phyloP scores from a whole-genome alignment of 2,329 filamentous ascomycete species.

The Apiospora malaysiana region DNA sequence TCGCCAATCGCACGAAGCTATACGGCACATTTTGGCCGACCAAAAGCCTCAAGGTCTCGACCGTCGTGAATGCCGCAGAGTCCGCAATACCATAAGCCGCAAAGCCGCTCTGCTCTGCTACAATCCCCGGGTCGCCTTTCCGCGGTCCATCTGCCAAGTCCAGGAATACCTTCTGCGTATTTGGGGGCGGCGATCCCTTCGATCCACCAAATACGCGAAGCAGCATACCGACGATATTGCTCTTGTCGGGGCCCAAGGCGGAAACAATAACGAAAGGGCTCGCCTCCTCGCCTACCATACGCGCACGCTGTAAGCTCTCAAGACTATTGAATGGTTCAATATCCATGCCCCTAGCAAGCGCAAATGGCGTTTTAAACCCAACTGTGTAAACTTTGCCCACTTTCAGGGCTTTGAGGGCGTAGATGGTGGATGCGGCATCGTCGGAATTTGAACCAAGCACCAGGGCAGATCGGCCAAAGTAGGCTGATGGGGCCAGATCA shows the following conservation, averaged over 20 bases:
- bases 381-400: slow-evolving; percentile 84
- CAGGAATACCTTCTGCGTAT: slow-evolving; percentile 71
- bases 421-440: slow-evolving; percentile 80
- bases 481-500: slow-evolving; percentile 83
- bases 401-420: slow-evolving; percentile 76
- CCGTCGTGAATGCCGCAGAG: slow-evolving; percentile 82
- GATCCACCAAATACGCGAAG: slow-evolving; percentile 71
- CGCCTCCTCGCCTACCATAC: slow-evolving; percentile 53
- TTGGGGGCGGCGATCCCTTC: slow-evolving; percentile 35
- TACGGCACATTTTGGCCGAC: slow-evolving; percentile 88
- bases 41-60: slow-evolving; percentile 77
- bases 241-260: slow-evolving; percentile 79
- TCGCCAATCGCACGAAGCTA: slow-evolving; percentile 81
- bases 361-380: slow-evolving; percentile 71
- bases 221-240: slow-evolving; percentile 77
- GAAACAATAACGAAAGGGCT: slow-evolving; percentile 84
- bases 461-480: slow-evolving; percentile 75
- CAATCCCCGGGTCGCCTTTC: slow-evolving; percentile 70
- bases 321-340: slow-evolving; percentile 83
- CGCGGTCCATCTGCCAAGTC: slow-evolving; percentile 74
- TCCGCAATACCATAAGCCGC: slow-evolving; percentile 80
- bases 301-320: slow-evolving; percentile 63
- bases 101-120: slow-evolving; percentile 78
- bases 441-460: slow-evolving; percentile 75
- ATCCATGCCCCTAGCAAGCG: slow-evolving; percentile 69